Conservation (phyloP, 495 filamentous ascomycete genomes). For the Talaromyces proteolyticus region DNA sequence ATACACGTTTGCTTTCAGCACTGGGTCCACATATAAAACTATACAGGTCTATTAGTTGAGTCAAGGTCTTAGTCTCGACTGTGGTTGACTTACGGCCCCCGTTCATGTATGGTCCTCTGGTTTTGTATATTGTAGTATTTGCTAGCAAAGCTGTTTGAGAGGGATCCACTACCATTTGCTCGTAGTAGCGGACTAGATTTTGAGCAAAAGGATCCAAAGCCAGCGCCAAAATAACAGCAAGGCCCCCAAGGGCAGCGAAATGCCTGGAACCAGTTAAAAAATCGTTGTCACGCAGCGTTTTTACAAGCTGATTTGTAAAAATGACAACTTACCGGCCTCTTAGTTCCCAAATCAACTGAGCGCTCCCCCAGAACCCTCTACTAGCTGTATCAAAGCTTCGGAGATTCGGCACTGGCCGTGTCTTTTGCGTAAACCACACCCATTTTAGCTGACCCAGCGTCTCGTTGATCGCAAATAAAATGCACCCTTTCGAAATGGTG, state of each 20-base stretch:
- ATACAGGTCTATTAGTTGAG: no score
- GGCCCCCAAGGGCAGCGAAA: slow-evolving; percentile 6
- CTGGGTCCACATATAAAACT: slow-evolving; percentile 3
- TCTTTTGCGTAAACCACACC: slow-evolving; percentile 13
- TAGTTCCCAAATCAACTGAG: slow-evolving; percentile 2
- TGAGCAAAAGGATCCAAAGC: slow-evolving; percentile 9
- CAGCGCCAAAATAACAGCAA: slow-evolving; percentile 4
- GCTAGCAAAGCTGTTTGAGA: slow-evolving; percentile 1
- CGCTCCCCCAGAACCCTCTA: slow-evolving; percentile 6
- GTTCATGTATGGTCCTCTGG: background rate
- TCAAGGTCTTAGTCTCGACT: no score
- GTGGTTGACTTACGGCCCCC: background rate
- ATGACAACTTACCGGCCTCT: slow-evolving; percentile 4
- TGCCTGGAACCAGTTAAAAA: no score
- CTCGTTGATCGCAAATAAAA: slow-evolving; percentile 8
- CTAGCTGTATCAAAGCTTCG: slow-evolving; percentile 10
- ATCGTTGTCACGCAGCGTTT: no score
- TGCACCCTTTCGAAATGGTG: slow-evolving; percentile 7
- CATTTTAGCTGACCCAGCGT: slow-evolving; percentile 13
- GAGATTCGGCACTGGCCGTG: slow-evolving; percentile 8
- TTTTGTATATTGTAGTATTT: background rate
- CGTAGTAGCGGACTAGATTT: slow-evolving; percentile 6
- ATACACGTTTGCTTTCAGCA: slow-evolving; percentile 11
- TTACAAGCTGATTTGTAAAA: no score
- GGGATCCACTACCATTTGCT: background rate